Evolutionary conservation across 2,329 filamentous ascomycete genomes (phyloP), one percentile per base, ranked within the genome.

Genomic region (Orbilia oligospora): DNA sequence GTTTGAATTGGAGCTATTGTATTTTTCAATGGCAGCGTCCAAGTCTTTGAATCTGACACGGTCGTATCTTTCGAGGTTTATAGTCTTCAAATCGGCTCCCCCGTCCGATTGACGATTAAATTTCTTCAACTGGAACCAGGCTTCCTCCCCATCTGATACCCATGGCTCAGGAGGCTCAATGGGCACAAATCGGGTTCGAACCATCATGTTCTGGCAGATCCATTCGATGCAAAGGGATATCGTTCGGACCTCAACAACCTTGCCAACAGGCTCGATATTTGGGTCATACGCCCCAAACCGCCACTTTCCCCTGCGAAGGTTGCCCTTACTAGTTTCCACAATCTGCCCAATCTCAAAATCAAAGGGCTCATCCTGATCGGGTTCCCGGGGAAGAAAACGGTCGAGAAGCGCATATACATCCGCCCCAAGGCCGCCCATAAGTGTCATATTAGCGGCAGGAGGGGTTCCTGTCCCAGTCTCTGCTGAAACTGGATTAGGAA

Each of bases 31-130:
- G 5, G 88, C 88, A 46, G 82, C 85, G 1, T 85, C 82, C 1
- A 87, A 82, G 81, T 90, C 88, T 68, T 86, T 87, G 83, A 90
- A 90, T 22, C 86, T 85, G 5, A 90, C 88, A n/a, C 84, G 83
- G 44, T 87, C 85, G 44, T 84, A 77, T 10, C 76, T 83, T 63
- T 65, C 80, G 70, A 48, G 81, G 81, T 69, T 83, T 38, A 72
- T 55, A 33, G 61, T 22, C 64, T 81, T 67, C 79, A 81, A 27
- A 81, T 80, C 51, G 83, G 77, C 79, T 14, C 80, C 83, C 5
- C 83, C 81, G 53, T 84, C 83, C 1, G 83, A 83, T 49, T 83
- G 82, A 9, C 84, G 84, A 20, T 82, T 78, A 2, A 80, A 82
- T 44, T 76, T 78, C 61, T 58, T 69, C 49, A 84, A 87, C 87